Conservation (phyloP, 768 basidiomycete genomes). For the Trametes coccinea region DNA sequence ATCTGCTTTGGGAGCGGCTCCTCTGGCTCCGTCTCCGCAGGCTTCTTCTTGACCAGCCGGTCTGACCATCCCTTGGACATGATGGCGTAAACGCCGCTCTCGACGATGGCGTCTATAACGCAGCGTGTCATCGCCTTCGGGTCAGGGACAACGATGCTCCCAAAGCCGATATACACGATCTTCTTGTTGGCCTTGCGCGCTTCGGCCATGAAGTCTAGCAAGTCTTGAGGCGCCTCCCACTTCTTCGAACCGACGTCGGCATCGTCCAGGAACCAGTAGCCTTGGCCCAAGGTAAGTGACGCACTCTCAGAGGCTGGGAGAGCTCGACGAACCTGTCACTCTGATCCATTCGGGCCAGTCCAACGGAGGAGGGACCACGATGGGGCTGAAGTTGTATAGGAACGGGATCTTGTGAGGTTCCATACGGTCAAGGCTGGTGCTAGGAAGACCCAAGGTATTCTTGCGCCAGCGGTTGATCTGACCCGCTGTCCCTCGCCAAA, state of each 20-base stretch:
- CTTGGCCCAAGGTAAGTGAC: slow-evolving; percentile 38
- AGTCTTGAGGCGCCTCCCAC: slow-evolving; percentile 83
- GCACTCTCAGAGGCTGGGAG: slow-evolving; percentile 9
- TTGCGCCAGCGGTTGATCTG: slow-evolving; percentile 95
- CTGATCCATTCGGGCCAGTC: slow-evolving; percentile 99
- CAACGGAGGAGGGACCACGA: slow-evolving; percentile 86
- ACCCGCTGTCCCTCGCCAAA: slow-evolving; percentile 92
- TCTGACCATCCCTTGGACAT: slow-evolving; percentile 99
- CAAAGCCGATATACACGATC: slow-evolving; percentile 96
- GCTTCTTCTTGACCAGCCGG: slow-evolving; percentile 64
- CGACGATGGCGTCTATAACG: slow-evolving; percentile 84
- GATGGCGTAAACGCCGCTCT: slow-evolving; percentile 88
- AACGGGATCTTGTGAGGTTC: slow-evolving; percentile 98
- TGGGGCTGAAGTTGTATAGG: slow-evolving; percentile 94
- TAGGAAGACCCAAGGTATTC: slow-evolving; percentile 68
- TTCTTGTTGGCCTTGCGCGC: slow-evolving; percentile 80
- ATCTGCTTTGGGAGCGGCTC: slow-evolving; percentile 77
- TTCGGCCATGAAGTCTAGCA: slow-evolving; percentile 79
- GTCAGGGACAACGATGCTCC: slow-evolving; percentile 95
- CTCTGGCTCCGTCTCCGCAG: slow-evolving; percentile 60
- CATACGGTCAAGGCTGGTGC: slow-evolving; percentile 92
- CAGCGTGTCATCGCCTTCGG: slow-evolving; percentile 89
- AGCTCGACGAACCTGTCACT: slow-evolving; percentile 63
- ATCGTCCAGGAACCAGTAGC: slow-evolving; percentile 97
- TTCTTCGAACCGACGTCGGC: slow-evolving; percentile 86